Evolutionary conservation across 2,329 filamentous ascomycete species (phyloP).

Genomic region (Exutisphaerella laricina): DNA sequence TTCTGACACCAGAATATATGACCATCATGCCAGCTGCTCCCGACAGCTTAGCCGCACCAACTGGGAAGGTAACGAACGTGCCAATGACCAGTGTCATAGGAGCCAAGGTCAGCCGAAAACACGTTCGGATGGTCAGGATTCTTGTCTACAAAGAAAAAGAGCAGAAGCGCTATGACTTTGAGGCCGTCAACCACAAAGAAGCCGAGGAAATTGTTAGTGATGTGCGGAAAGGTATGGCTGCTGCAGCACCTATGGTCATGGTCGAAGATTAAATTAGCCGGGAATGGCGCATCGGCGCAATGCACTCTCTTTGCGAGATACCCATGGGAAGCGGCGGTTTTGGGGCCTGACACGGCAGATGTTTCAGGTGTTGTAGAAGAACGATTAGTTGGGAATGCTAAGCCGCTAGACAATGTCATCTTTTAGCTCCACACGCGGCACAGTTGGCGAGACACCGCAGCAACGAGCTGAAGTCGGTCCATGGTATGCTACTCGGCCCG

Average conservation of each 20-base stretch:
- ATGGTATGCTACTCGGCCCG: too few species aligned
- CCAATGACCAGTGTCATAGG: constrained; percentile 78
- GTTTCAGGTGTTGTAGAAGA: not conserved
- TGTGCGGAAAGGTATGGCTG: constrained; percentile 49
- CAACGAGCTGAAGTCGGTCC: too few species aligned
- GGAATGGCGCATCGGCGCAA: too few species aligned
- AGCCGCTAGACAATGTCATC: constrained; percentile 2
- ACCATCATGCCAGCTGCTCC: constrained; percentile 65
- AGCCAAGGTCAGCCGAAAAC: constrained; percentile 72
- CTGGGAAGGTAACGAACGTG: constrained; percentile 68
- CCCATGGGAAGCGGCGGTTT: not conserved
- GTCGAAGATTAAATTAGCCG: too few species aligned
- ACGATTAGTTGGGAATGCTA: not conserved
- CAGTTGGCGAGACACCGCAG: too few species aligned
- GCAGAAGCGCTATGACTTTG: constrained; percentile 79
- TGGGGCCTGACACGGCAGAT: not conserved
- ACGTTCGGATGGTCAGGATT: constrained; percentile 75
- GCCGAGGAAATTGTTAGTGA: constrained; percentile 73
- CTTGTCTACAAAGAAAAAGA: constrained; percentile 68
- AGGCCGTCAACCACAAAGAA: constrained; percentile 65
- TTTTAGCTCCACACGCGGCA: constrained; percentile 2
- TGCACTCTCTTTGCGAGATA: too few species aligned
- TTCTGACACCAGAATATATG: constrained; percentile 80
- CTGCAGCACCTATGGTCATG: constrained; percentile 8
- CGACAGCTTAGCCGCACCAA: constrained; percentile 30